Evolutionary conservation across 2,329 filamentous ascomycete genomes (phyloP).

Genomic region (Aspergillus flavus): DNA sequence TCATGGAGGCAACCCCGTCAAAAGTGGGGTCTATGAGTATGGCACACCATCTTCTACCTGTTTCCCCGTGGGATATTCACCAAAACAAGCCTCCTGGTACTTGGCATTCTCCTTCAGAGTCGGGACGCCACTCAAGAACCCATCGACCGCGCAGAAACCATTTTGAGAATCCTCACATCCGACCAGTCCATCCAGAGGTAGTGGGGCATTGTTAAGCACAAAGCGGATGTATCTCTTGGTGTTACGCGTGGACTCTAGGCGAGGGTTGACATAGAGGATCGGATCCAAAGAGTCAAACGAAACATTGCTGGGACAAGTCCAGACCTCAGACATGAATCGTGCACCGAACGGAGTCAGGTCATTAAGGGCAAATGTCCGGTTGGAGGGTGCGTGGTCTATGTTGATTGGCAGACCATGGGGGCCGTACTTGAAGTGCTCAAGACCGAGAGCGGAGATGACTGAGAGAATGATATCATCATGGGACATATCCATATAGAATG

Average conservation of each 20-base stretch:
- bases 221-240: conserved; percentile 34
- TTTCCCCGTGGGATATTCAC: conserved; percentile 24
- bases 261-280: conserved; percentile 37
- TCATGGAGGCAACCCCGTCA: neutral
- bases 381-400: conserved; percentile 47
- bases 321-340: conserved; percentile 58
- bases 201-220: conserved; percentile 31
- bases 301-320: conserved; percentile 47
- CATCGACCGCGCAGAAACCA: conserved; percentile 33
- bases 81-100: conserved; percentile 35
- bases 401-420: conserved; percentile 28
- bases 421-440: conserved; percentile 54
- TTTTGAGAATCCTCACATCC: conserved; percentile 29
- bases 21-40: neutral
- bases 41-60: conserved; percentile 32
- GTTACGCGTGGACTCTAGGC: conserved; percentile 11
- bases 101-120: conserved; percentile 28
- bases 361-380: conserved; percentile 54
- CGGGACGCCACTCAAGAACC: conserved; percentile 28
- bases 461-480: conserved; percentile 58
- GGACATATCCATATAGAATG: conserved; percentile 57
- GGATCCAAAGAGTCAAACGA: conserved; percentile 41
- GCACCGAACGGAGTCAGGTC: conserved; percentile 59
- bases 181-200: conserved; percentile 30
- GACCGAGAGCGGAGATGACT: conserved; percentile 54